Evolutionary conservation across 2,329 filamentous ascomycete genomes (phyloP), one percentile per base, ranked within the genome.

Genomic region (Neofusicoccum ribis): DNA sequence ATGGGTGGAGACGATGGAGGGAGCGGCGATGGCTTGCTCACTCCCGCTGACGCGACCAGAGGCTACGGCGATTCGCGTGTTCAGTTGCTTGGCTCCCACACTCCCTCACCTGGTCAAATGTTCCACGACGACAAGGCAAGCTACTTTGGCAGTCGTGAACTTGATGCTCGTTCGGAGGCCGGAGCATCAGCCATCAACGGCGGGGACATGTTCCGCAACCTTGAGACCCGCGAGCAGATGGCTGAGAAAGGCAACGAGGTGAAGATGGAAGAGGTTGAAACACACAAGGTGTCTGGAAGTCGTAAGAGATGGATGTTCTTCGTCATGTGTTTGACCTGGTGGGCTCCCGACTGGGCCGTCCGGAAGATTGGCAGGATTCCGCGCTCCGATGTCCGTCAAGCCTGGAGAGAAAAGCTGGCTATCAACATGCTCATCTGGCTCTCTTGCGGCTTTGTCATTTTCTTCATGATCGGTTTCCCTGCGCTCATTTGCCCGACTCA

Each of bases 361-460:
- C 86, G 88, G 63, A 83, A 84, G 71, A 67, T 96, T 46, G 94
- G 94, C 23, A 86, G 91, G 60, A 97, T 97, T 90, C 86, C 90
- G 66, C 91, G 95, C 67, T 96, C 96, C 75, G 95, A 99, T 76
- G 88, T 99, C 8, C 91, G 93, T 27, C 85, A 91, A 76, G 95
- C 95, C 0, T 99, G 95, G 95, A 86, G 95, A 74, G 95, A 99
- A 78, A 99, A 99, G 83, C 77, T 99, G 66, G 94, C 95, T 63
- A 99, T 99, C 84, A 99, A 99, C 82, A 84, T 99, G 77, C 85
- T 98, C 74, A 99, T 99, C 75, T 99, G 96, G 95, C 81, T 94
- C 65, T 87, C 85, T 75, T 98, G 94, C 79, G 82, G 81, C 15
- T 78, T 91, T 56, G 88, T 91, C 34, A 86, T 90, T 64, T 99